phyloP scores from a whole-genome alignment of 1,139 yeast species.

The Nakaseomyces nivariensis region DNA sequence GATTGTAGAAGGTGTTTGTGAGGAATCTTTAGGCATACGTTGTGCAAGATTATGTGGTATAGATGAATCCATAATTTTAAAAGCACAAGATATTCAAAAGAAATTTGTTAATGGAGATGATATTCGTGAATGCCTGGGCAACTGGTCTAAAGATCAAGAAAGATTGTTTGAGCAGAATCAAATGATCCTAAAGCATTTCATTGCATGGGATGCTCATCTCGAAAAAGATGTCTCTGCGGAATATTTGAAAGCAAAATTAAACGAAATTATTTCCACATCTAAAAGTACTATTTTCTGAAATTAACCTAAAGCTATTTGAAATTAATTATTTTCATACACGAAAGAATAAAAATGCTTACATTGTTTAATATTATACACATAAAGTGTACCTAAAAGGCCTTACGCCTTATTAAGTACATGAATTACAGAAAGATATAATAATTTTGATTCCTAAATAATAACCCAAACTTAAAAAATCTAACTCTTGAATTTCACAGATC shows the following conservation, averaged over 20 bases:
- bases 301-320: too few species aligned
- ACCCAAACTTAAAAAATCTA: not conserved
- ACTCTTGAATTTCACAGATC: slow-evolving; percentile 61
- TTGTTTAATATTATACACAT: not conserved
- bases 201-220: slow-evolving; percentile 28
- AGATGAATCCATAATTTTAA: slow-evolving; percentile 20
- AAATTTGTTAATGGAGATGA: slow-evolving; percentile 15
- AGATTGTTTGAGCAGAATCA: slow-evolving; percentile 16
- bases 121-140: slow-evolving; percentile 15
- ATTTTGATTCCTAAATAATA: too few species aligned
- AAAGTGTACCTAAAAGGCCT: not conserved
- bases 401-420: not conserved
- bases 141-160: slow-evolving; percentile 15
- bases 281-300: not conserved
- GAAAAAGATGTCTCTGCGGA: slow-evolving; percentile 4
- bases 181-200: slow-evolving; percentile 24
- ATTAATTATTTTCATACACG: too few species aligned
- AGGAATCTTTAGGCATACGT: slow-evolving; percentile 32
- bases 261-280: not conserved
- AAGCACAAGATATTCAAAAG: slow-evolving; percentile 26
- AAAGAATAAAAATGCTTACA: not conserved
- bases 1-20: slow-evolving; percentile 28
- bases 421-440: not conserved
- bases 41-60: slow-evolving; percentile 35
- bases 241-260: slow-evolving; percentile 1